phyloP scores from a whole-genome alignment of 2,329 filamentous ascomycete species.

The Cercospora canescens region DNA sequence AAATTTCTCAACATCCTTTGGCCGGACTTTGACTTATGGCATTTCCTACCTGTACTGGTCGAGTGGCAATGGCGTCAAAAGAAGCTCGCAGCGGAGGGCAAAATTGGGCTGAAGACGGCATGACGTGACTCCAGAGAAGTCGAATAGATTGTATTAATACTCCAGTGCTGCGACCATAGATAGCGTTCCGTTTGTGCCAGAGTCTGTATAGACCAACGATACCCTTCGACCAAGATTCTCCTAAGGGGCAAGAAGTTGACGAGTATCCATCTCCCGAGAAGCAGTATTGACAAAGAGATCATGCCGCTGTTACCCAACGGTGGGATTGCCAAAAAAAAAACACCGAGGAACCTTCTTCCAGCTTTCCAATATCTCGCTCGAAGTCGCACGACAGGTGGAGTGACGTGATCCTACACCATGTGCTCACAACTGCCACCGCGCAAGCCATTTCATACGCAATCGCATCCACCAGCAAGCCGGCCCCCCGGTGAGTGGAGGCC shows the following conservation, averaged over 20 bases:
- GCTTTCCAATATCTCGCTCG: background rate
- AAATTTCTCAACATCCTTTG: conserved; percentile 90
- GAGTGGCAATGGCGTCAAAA: conserved; percentile 75
- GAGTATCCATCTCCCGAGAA: background rate
- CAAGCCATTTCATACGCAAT: background rate
- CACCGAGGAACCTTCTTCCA: no score
- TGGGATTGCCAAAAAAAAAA: background rate
- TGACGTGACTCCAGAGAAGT: background rate
- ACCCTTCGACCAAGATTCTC: conserved; percentile 1
- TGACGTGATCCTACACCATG: background rate
- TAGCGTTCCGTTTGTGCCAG: conserved; percentile 4
- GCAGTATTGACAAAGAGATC: background rate
- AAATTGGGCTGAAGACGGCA: conserved; percentile 15
- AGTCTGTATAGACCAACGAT: conserved; percentile 7
- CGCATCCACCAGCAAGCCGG: background rate
- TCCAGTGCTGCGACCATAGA: background rate
- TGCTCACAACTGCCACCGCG: background rate
- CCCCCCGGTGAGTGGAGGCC: background rate
- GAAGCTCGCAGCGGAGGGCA: conserved; percentile 38
- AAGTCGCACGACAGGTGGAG: background rate
- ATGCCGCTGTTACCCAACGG: background rate
- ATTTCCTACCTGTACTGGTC: conserved; percentile 86
- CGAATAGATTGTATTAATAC: background rate
- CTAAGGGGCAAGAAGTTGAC: background rate
- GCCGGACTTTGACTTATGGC: conserved; percentile 94